Evolutionary conservation across 1,284 basidiomycete genomes (phyloP), one percentile per base, ranked within the genome.

Genomic region (Fomitopsis betulina): DNA sequence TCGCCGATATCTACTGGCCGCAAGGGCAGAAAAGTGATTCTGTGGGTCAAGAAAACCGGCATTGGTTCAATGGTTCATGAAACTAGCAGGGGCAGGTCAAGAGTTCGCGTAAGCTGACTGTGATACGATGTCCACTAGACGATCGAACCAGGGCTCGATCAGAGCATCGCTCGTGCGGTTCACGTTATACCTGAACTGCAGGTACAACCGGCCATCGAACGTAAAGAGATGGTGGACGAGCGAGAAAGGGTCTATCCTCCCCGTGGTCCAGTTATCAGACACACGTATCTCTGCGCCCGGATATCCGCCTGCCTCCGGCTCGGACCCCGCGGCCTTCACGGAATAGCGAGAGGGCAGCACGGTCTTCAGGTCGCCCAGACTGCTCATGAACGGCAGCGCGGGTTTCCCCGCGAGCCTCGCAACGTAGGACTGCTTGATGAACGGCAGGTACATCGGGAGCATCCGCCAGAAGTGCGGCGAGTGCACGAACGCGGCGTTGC

Each of bases 381-480:
- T 57, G 38, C 37, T 51, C 49, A 57, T 57, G 55, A 40, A 57
- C 12, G 55, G 55, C 39, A 57, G 17, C 1, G 2, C 9, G 7
- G 55, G 55, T 15, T 21, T 15, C 13, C 55, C 55, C 8, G 55
- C 19, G 7, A 40, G 25, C 17, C 8, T 33, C 5, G 40, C 50
- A 3, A 19, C 3, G 39, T 57, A 52, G 15, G 17, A 9, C 39
- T 51, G n/a, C 1, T 27, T 17, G 17, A 32, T 5, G 33, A 10
- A 7, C 1, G 23, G 17, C 2, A 2, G 13, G 13, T 33, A 10
- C 33, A 37, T 27, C 5, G 30, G 23, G 21, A 52, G 33, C 27
- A 57, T n/a, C 8, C 40, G 35, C 55, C 55, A 57, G 38, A 57
- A 57, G 25, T 52, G 38, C 1, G 55, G 55, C 25, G 55, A 57